These are phyloP conservation scores for Pisolithus thermaeus DNA, from an alignment of 1,284 basidiomycete genomes.

Conservation along the genomic window DNA sequence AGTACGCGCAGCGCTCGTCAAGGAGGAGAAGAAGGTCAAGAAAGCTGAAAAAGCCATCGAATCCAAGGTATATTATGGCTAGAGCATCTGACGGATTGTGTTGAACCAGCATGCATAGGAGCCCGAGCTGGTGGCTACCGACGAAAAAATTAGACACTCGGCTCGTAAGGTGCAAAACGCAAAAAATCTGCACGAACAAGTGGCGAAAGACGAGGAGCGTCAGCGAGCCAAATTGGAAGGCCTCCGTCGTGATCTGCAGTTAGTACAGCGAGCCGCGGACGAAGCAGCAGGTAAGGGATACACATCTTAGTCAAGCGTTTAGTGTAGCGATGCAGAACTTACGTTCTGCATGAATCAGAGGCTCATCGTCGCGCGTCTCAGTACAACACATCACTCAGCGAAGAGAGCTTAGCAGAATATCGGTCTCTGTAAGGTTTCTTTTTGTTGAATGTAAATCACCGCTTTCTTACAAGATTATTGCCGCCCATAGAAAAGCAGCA, in stretches of 20 bases:
- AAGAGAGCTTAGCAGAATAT: constrained; percentile 86
- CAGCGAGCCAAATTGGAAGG: constrained; percentile 56
- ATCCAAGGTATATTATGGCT: constrained; percentile 51
- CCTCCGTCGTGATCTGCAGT: constrained; percentile 61
- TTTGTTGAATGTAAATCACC: not conserved
- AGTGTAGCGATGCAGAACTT: not conserved
- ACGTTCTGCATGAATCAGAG: constrained; percentile 39
- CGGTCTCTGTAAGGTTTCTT: constrained; percentile 59
- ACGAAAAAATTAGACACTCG: constrained; percentile 86
- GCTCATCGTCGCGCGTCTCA: constrained; percentile 71
- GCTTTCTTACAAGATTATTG: constrained; percentile 5
- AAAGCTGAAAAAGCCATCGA: constrained; percentile 82
- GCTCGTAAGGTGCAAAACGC: constrained; percentile 75
- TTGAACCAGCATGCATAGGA: constrained; percentile 39
- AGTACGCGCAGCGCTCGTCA: constrained; percentile 65
- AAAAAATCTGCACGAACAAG: constrained; percentile 54
- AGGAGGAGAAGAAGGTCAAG: constrained; percentile 74
- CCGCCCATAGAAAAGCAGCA: constrained; percentile 58
- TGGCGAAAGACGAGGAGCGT: constrained; percentile 63
- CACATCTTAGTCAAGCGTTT: no score
- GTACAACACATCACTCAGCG: constrained; percentile 73
- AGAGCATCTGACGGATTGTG: not conserved
- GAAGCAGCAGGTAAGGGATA: constrained; percentile 61
- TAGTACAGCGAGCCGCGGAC: constrained; percentile 66
- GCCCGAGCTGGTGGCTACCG: constrained; percentile 75